A percentile compares a stretch with the other conserved stretches of the same genome.
Conservation (phyloP, 768 basidiomycete genomes). For the Agaricus subrufescens region DNA sequence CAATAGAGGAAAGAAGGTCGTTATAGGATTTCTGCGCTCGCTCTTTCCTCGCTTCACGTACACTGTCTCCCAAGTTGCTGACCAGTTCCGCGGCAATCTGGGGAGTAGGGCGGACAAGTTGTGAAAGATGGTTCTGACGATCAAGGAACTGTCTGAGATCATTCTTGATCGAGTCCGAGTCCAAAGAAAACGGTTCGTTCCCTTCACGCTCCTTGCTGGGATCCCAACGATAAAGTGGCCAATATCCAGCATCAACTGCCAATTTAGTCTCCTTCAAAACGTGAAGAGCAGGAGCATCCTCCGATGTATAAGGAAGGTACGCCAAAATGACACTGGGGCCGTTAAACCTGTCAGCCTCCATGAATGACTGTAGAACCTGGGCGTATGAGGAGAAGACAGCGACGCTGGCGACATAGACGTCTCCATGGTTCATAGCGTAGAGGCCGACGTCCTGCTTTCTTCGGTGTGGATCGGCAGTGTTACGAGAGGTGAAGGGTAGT, state of each 20-base stretch:
- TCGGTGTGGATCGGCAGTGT: slow-evolving; percentile 61
- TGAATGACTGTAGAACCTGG: slow-evolving; percentile 86
- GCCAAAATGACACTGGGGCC: slow-evolving; percentile 93
- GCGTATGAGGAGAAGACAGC: slow-evolving; percentile 95
- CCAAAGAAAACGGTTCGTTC: slow-evolving; percentile 85
- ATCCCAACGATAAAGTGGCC: slow-evolving; percentile 98
- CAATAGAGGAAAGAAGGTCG: slow-evolving; percentile 75
- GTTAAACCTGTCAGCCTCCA: slow-evolving; percentile 85
- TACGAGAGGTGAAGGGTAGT: slow-evolving; percentile 79
- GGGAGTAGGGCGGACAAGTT: slow-evolving; percentile 80
- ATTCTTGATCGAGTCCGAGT: slow-evolving; percentile 91
- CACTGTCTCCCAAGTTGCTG: slow-evolving; percentile 75
- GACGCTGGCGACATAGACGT: slow-evolving; percentile 92
- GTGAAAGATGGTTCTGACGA: slow-evolving; percentile 93
- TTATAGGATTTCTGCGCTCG: slow-evolving; percentile 83
- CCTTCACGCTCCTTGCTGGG: slow-evolving; percentile 74
- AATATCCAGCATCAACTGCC: slow-evolving; percentile 93
- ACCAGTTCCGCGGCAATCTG: slow-evolving; percentile 80
- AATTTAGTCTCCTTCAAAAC: slow-evolving; percentile 97
- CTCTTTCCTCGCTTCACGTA: slow-evolving; percentile 78
- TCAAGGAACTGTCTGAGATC: slow-evolving; percentile 93
- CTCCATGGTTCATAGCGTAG: slow-evolving; percentile 98
- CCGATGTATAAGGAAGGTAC: slow-evolving; percentile 84
- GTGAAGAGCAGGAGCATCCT: slow-evolving; percentile 75
- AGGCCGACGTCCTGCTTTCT: slow-evolving; percentile 95